phyloP scores from a whole-genome alignment of 352 stramenopile genomes.

The Aphanomyces euteiches region DNA sequence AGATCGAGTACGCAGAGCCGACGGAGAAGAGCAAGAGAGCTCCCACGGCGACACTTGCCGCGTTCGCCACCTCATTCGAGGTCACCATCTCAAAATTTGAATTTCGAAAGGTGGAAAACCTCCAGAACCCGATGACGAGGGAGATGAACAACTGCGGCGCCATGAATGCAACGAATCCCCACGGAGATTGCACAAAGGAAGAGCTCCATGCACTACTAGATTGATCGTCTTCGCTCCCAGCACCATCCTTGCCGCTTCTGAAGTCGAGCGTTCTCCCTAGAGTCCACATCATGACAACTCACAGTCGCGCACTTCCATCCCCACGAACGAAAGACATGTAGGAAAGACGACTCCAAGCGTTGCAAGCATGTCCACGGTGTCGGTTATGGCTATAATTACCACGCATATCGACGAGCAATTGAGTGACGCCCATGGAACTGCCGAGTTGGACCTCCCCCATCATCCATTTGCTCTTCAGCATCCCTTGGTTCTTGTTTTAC shows the following conservation, averaged over 20 bases:
- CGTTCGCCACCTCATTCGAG: background rate
- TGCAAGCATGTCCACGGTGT: too few relatives aligned
- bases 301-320: too few relatives aligned
- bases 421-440: too few relatives aligned
- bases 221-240: background rate
- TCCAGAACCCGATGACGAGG: too few relatives aligned
- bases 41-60: constrained; percentile 45
- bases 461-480: background rate
- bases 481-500: background rate
- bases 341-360: too few relatives aligned
- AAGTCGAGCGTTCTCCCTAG: too few relatives aligned
- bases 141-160: too few relatives aligned
- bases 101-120: background rate
- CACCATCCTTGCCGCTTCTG: background rate
- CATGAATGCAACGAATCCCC: background rate
- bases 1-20: constrained; percentile 72
- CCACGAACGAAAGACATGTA: too few relatives aligned
- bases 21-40: constrained; percentile 55
- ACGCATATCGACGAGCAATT: too few relatives aligned
- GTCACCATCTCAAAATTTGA: background rate
- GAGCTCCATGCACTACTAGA: background rate
- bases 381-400: too few relatives aligned
- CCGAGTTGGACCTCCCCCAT: too few relatives aligned
- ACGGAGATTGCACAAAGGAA: background rate
- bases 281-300: too few relatives aligned